phyloP scores from a whole-genome alignment of 768 basidiomycete genomes.

The Pleurotus tuoliensis region DNA sequence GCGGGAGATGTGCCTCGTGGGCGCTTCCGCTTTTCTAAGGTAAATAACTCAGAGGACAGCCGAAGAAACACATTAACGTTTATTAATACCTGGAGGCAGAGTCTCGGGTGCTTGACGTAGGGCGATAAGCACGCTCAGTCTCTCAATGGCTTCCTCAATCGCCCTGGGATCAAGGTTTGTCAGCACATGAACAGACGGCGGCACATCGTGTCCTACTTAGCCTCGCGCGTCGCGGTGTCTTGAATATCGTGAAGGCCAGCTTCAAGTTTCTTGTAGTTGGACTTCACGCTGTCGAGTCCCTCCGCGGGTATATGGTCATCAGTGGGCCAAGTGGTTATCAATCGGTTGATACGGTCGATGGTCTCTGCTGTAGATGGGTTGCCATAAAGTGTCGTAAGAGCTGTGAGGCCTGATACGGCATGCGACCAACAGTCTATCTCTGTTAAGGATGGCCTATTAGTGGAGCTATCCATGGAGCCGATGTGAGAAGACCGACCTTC shows the following conservation, averaged over 20 bases:
- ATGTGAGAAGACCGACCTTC: conserved; percentile 52
- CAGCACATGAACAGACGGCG: conserved; percentile 5
- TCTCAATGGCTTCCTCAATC: conserved; percentile 70
- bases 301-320: conserved; percentile 69
- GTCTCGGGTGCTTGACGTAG: conserved; percentile 69
- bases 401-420: conserved; percentile 54
- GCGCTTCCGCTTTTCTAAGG: conserved; percentile 74
- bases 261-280: conserved; percentile 57
- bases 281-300: conserved; percentile 61
- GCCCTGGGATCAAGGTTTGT: conserved; percentile 40
- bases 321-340: conserved; percentile 66
- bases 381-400: conserved; percentile 50
- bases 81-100: conserved; percentile 46
- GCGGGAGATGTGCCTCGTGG: conserved; percentile 68
- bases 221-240: conserved; percentile 54
- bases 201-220: conserved; percentile 42
- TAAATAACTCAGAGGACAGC: neutral
- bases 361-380: conserved; percentile 50
- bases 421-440: conserved; percentile 78
- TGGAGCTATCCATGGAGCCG: neutral
- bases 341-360: conserved; percentile 68
- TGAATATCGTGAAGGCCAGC: conserved; percentile 63
- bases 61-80: no score
- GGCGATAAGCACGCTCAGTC: conserved; percentile 64
- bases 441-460: conserved; percentile 22